Conservation (phyloP, 2,329 filamentous ascomycete genomes). For the Venturia carpophila region DNA sequence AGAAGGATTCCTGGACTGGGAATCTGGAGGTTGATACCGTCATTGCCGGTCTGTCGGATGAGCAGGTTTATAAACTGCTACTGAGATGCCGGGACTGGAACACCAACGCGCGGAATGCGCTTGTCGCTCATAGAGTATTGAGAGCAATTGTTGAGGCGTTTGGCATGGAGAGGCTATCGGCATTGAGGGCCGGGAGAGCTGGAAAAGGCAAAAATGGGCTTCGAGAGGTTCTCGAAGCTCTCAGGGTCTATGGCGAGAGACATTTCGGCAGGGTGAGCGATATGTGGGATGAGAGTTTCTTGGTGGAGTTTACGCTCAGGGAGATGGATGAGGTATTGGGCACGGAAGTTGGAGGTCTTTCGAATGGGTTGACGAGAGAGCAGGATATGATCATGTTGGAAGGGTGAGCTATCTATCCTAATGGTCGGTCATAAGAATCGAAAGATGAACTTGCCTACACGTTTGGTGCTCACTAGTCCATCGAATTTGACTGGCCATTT, state of each 20-base stretch:
- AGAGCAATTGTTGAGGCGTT: slow-evolving; percentile 51
- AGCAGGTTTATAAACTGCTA: slow-evolving; percentile 78
- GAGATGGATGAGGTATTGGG: slow-evolving; percentile 72
- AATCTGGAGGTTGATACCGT: slow-evolving; percentile 70
- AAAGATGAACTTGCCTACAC: too few relatives aligned
- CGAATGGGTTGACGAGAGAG: slow-evolving; percentile 1
- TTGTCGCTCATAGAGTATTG: slow-evolving; percentile 77
- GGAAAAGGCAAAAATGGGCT: slow-evolving; percentile 34
- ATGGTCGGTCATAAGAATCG: too few relatives aligned
- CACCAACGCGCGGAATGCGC: slow-evolving; percentile 80
- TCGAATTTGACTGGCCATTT: too few relatives aligned
- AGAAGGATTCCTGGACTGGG: slow-evolving; percentile 57
- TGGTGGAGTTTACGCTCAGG: slow-evolving; percentile 85
- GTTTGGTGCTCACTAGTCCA: too few relatives aligned
- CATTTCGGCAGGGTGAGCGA: slow-evolving; percentile 89
- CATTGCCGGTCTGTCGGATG: slow-evolving; percentile 66
- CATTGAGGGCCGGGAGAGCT: slow-evolving; percentile 37
- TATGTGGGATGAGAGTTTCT: slow-evolving; percentile 84
- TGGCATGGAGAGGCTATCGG: slow-evolving; percentile 55
- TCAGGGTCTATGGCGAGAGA: slow-evolving; percentile 83
- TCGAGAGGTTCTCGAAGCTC: slow-evolving; percentile 77
- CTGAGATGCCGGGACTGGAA: slow-evolving; percentile 91
- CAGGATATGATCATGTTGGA: slow-evolving; percentile 10
- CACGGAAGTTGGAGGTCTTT: neutral
- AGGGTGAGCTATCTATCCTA: neutral